Evolutionary conservation across 495 filamentous ascomycete species (phyloP).

Genomic region (Penicillium pancosmium): DNA sequence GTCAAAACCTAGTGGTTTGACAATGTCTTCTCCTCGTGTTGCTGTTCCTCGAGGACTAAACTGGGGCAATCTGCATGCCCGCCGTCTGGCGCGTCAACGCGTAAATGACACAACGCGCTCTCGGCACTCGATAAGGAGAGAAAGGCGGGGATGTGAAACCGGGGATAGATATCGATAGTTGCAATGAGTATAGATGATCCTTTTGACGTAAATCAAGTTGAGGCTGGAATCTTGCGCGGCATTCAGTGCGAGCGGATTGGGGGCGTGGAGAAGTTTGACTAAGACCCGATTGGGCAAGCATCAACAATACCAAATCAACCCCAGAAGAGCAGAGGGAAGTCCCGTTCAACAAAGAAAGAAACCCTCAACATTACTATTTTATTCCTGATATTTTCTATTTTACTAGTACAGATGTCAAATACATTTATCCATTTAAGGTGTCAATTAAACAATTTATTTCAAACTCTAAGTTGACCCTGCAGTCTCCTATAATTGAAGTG

Average conservation of each 20-base stretch:
- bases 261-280: constrained; percentile 16
- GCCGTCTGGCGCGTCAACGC: constrained; percentile 12
- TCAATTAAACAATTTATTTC: neutral
- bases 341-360: neutral
- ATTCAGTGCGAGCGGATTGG: constrained; percentile 20
- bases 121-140: neutral
- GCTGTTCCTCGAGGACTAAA: neutral
- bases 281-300: constrained; percentile 29
- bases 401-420: neutral
- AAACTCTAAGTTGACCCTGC: neutral
- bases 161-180: neutral
- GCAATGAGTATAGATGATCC: neutral
- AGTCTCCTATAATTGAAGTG: too few species aligned
- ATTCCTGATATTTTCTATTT: neutral
- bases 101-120: neutral
- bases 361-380: neutral
- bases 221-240: neutral
- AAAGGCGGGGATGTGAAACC: neutral
- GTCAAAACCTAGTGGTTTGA: neutral
- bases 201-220: neutral
- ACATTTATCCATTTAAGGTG: neutral
- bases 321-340: too few species aligned
- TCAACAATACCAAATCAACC: constrained; percentile 22
- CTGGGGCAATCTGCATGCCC: constrained; percentile 3
- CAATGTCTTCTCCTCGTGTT: neutral